Evolutionary conservation across 345 rosid species (phyloP).

Genomic region (Eucalyptus regnans): DNA sequence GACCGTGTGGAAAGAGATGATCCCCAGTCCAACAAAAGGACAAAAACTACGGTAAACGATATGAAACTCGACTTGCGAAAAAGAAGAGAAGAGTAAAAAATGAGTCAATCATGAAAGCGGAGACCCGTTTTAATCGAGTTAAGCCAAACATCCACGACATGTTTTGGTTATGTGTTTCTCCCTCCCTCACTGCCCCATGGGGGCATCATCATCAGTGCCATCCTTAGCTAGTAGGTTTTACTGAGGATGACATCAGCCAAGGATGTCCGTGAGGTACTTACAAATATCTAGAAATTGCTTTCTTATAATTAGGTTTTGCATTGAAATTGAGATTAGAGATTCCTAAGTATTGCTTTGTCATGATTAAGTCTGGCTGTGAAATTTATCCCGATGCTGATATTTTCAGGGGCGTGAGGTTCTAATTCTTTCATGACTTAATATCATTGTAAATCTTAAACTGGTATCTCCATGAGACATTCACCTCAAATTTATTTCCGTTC

Average conservation of each 20-base stretch:
- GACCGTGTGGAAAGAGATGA: neutral
- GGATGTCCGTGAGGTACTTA: neutral
- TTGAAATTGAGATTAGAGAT: neutral
- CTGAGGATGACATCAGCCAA: neutral
- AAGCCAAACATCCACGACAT: neutral
- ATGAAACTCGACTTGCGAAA: neutral
- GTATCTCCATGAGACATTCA: neutral
- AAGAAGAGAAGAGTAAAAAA: neutral
- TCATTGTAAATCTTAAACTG: neutral
- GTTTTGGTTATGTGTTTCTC: neutral
- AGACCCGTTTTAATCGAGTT: neutral
- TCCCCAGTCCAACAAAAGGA: neutral
- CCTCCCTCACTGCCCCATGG: neutral
- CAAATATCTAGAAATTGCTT: neutral
- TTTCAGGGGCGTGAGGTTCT: neutral
- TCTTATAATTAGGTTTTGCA: neutral
- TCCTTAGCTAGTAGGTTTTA: neutral
- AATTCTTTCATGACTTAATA: neutral
- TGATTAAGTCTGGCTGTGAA: neutral
- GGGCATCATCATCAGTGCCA: neutral
- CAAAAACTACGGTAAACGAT: neutral
- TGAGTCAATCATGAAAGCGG: neutral
- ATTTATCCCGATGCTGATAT: neutral
- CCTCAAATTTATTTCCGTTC: neutral
- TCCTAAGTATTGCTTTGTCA: neutral